Evolutionary conservation across 2,329 filamentous ascomycete genomes (phyloP).

Genomic region (Thelonectria blattea): DNA sequence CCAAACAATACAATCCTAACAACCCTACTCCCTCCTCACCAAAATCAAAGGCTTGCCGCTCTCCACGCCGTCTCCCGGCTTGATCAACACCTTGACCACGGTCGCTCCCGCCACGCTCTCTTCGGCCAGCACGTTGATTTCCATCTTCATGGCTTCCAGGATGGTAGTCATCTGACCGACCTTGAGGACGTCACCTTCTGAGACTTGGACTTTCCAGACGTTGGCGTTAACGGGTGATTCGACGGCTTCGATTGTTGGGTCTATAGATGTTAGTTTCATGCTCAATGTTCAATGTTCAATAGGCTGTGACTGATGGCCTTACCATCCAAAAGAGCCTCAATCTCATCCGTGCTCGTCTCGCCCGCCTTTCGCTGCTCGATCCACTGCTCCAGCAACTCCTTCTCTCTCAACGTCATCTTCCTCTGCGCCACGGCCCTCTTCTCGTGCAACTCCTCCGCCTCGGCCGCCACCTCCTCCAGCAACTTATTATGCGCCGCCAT

Average conservation of each 20-base stretch:
- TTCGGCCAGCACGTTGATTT: constrained; percentile 45
- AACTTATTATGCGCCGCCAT: constrained; percentile 27
- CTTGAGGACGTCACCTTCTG: constrained; percentile 45
- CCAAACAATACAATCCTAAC: background rate
- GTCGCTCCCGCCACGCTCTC: constrained; percentile 4
- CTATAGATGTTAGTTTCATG: constrained; percentile 18
- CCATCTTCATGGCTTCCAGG: constrained; percentile 65
- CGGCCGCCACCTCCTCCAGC: constrained; percentile 41
- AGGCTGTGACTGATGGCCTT: background rate
- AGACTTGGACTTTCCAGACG: constrained; percentile 59
- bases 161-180: constrained; percentile 45
- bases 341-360: constrained; percentile 15
- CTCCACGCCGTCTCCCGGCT: constrained; percentile 19
- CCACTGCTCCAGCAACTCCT: constrained; percentile 41
- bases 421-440: constrained; percentile 4
- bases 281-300: background rate
- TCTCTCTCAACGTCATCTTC: constrained; percentile 30
- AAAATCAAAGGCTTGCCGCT: constrained; percentile 18
- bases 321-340: constrained; percentile 17
- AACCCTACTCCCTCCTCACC: constrained; percentile 7
- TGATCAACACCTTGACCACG: constrained; percentile 14
- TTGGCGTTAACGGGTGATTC: constrained; percentile 47
- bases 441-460: constrained; percentile 17
- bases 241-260: constrained; percentile 12
- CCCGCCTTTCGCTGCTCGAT: constrained; percentile 28